Evolutionary conservation across 257 asterid species (phyloP), one percentile per base, ranked within the genome.

Genomic region (Solanum corneliomulleri): DNA sequence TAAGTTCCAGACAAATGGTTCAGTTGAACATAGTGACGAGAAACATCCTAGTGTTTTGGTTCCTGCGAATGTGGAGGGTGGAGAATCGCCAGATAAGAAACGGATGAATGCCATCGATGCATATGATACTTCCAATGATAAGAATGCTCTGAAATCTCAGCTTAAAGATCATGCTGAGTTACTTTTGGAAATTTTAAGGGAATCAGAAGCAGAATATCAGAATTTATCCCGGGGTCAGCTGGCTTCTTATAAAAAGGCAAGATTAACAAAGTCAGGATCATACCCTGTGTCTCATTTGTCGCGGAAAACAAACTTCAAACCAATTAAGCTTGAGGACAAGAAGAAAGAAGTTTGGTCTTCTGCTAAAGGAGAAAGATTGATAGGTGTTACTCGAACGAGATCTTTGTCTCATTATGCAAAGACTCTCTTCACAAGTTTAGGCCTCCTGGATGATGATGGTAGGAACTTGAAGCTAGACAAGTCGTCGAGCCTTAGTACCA

Each of bases 311-410:
- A 92, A 87, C 85, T 84, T 90, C 77, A 93, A 91, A 91, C 98
- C 99, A 44, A 76, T 87, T 44, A 94, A 92, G 86, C 92, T 96
- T 41, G 94, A 93, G 77, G 90, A 89, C 90, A 97, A 97, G 87
- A 94, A 91, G 87, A 91, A 58, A 9, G 99, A 97, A 89, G 91
- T 88, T 83, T 96, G 98, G 98, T 87, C 93, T 5, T 62, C 82
- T 44, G 92, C 90, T 3, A 85, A 44, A 87, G 90, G 90, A 76
- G 91, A 88, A 47, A 92, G 83, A 8, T 66, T 68, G 42, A 89
- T 21, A 13, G 75, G 47, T 86, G 60, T 25, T 85, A 18, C 75
- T 85, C 86, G 31, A 47, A 82, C 68, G 56, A 83, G 85, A 71
- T 89, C 82, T 83, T 15, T 68, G 66, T 66, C 86, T 5, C 47